Evolutionary conservation across 805 yeast species (phyloP).

Genomic region (Pichia scutulata): DNA sequence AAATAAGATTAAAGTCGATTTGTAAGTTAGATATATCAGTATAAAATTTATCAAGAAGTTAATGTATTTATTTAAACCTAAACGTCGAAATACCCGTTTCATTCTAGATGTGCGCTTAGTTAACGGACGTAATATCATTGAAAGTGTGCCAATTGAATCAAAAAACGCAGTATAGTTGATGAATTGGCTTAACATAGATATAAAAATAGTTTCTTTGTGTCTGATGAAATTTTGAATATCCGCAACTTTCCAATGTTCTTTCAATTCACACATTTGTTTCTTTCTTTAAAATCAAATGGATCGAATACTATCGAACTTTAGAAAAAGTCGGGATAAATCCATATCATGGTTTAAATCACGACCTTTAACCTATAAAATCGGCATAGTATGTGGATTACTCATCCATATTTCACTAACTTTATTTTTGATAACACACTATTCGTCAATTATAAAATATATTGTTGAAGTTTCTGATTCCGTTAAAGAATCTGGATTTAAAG

Average conservation of each 20-base stretch:
- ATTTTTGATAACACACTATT: constrained; percentile 28
- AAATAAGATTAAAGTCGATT: not conserved
- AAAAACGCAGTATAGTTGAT: no score
- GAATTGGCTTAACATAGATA: no score
- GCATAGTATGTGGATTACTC: not conserved
- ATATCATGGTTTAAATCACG: constrained; percentile 2
- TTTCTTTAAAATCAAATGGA: not conserved
- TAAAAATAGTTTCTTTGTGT: no score
- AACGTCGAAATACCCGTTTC: not conserved
- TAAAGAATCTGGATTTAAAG: constrained; percentile 20
- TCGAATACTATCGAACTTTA: not conserved
- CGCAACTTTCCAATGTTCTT: not conserved
- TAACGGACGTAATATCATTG: not conserved
- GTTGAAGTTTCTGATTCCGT: constrained; percentile 40
- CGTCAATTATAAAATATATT: constrained; percentile 29
- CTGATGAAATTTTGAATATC: not conserved
- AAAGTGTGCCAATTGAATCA: not conserved
- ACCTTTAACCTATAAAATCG: not conserved
- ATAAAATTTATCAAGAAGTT: not conserved
- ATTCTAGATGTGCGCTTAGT: not conserved
- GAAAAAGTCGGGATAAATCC: not conserved
- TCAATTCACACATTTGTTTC: not conserved
- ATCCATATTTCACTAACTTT: not conserved
- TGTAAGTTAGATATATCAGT: not conserved
- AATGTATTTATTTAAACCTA: not conserved